A percentile compares a stretch with the other conserved stretches of the same genome.
These are phyloP conservation scores for Cladophialophora yegresii DNA, from an alignment of 2,329 filamentous ascomycete species.

Conservation along the genomic window DNA sequence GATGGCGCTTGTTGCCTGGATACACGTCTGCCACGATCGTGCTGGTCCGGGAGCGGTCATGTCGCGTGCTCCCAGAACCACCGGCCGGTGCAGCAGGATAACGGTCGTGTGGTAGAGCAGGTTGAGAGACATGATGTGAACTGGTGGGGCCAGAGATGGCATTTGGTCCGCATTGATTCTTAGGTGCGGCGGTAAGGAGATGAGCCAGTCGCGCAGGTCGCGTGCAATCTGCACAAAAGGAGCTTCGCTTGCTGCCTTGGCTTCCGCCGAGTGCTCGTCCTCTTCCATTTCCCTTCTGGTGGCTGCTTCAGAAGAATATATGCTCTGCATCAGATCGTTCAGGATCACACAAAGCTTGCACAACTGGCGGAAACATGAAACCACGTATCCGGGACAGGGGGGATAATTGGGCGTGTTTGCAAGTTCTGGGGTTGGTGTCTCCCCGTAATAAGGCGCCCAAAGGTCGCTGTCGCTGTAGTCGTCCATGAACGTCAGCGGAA, in stretches of 20 bases:
- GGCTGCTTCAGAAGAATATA: conserved; percentile 49
- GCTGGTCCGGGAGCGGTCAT: conserved; percentile 24
- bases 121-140: conserved; percentile 50
- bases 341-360: conserved; percentile 51
- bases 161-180: conserved; percentile 42
- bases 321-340: conserved; percentile 50
- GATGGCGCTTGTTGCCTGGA: conserved; percentile 35
- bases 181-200: conserved; percentile 48
- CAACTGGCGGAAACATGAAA: conserved; percentile 39
- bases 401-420: conserved; percentile 28
- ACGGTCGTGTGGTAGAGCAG: conserved; percentile 55
- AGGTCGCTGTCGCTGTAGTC: conserved; percentile 38
- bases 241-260: conserved; percentile 27
- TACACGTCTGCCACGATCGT: conserved; percentile 35
- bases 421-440: conserved; percentile 31
- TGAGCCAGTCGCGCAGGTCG: conserved; percentile 50
- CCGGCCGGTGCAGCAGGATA: conserved; percentile 58
- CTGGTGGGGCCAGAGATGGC: conserved; percentile 44
- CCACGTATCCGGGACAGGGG: conserved; percentile 37
- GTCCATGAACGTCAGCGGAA: conserved; percentile 37
- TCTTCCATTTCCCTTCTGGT: conserved; percentile 40
- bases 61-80: conserved; percentile 42
- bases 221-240: conserved; percentile 43
- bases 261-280: conserved; percentile 24
- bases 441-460: conserved; percentile 40